Base-by-base conservation (phyloP, 495 filamentous ascomycete species). In the Hypomontagnella monticulosa region DNA sequence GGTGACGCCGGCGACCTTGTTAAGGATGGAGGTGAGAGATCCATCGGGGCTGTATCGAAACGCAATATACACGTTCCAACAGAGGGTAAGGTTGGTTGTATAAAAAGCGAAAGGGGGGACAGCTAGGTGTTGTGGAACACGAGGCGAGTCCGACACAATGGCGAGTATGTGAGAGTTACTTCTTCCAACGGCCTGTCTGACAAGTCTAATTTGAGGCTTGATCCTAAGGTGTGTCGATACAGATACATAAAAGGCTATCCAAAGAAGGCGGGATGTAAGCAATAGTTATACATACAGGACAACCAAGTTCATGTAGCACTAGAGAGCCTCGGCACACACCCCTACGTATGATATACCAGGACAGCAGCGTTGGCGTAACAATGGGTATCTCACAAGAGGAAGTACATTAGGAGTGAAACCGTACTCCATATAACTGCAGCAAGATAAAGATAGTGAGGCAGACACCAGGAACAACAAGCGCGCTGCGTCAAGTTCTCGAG, bases 11-110 rank as follows among this genome's bases (percentile, higher is more conserved):
- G 76, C 66, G 80, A 83, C 72, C 78, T 74, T 50, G 78, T 80
- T 56, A 83, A 74, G 60, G 79, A 73, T 38, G 80, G 80, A 62
- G 80, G 80, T 72, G 80, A 79, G 60, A 77, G 74, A 69, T 81
- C 79, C 80, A 83, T 83, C 60, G 60, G 56, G 66, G 59, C 53
- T 63, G 59, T 67, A 69, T 63, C 59, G 23, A 56, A 58, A 69
- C 60, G 60, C 66, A 54, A 58, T 50, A 64, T 56, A 54, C n/a
- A n/a, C 38, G 60, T 63, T 54, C 66, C 66, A 69, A 69, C 66
- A 64, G 46, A 36, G 37, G 40, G 41, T 27, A 40, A 59, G 56
- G 60, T 69, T 63, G 66, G 60, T 63, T 52, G 60, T 69, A 47
- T 62, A 62, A 58, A 34, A 67, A 47, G 43, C 34, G 47, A 57